Conservation (phyloP, 768 basidiomycete genomes). For the Russula earlei region DNA sequence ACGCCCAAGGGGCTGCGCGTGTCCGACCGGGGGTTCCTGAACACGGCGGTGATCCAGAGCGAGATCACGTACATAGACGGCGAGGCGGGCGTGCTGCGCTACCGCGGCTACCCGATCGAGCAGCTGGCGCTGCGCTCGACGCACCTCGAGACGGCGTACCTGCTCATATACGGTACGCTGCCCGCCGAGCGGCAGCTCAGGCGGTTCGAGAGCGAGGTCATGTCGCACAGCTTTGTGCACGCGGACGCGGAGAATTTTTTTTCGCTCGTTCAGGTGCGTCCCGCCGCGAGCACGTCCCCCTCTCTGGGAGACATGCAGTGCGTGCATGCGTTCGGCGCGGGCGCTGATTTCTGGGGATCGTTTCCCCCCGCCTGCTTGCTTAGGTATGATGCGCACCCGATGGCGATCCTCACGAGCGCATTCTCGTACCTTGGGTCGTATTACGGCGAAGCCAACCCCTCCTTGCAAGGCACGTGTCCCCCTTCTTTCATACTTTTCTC, state of each 20-base stretch:
- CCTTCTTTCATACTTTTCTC: too few relatives aligned
- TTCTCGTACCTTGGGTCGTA: constrained; percentile 85
- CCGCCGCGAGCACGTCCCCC: neutral
- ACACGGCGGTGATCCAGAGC: constrained; percentile 73
- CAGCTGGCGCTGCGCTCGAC: constrained; percentile 73
- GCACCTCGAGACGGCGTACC: constrained; percentile 78
- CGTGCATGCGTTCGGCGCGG: too few relatives aligned
- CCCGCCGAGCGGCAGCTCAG: constrained; percentile 52
- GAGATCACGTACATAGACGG: constrained; percentile 89
- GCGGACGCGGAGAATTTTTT: constrained; percentile 34
- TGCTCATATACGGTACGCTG: constrained; percentile 80
- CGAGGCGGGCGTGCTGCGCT: constrained; percentile 62
- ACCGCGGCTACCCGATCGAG: constrained; percentile 88
- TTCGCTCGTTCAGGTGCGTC: constrained; percentile 34
- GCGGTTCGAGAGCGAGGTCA: constrained; percentile 63
- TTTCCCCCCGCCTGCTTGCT: neutral
- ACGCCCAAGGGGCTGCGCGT: constrained; percentile 74
- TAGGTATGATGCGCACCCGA: constrained; percentile 87
- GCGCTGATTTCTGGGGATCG: neutral
- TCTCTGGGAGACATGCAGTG: too few relatives aligned
- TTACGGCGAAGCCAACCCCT: constrained; percentile 83
- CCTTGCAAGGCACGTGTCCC: constrained; percentile 54
- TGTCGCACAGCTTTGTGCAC: constrained; percentile 55
- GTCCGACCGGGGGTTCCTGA: constrained; percentile 71
- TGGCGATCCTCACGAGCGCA: constrained; percentile 82